These are phyloP conservation scores for Fusarium brachygibbosum DNA, from an alignment of 2,329 filamentous ascomycete species.

Conservation along the genomic window DNA sequence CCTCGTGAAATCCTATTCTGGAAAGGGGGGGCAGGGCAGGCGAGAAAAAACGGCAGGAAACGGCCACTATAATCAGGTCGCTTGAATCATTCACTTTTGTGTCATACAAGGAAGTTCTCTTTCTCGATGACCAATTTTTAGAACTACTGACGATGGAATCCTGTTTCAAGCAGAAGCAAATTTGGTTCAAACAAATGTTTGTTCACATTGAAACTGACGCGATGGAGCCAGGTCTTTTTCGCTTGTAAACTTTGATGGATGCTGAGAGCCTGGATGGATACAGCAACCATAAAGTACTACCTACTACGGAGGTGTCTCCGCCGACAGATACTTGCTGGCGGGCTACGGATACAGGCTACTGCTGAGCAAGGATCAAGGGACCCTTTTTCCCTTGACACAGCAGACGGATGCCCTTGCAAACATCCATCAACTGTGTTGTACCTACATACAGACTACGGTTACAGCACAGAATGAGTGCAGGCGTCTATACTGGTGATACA, in stretches of 20 bases:
- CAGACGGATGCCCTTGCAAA: constrained; percentile 11
- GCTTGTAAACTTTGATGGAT: background rate
- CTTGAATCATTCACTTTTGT: constrained; percentile 39
- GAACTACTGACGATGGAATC: background rate
- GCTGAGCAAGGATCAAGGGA: constrained; percentile 32
- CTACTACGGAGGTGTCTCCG: constrained; percentile 18
- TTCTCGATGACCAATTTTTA: background rate
- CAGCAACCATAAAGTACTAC: background rate
- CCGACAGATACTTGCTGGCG: background rate
- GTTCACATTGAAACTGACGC: constrained; percentile 18
- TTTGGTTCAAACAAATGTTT: constrained; percentile 18
- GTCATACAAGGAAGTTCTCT: no score
- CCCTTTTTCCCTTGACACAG: constrained; percentile 25
- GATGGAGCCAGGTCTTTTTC: background rate
- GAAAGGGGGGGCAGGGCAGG: constrained; percentile 41
- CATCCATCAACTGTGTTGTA: background rate
- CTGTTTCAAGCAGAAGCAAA: constrained; percentile 16
- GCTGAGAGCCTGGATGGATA: background rate
- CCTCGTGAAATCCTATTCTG: constrained; percentile 26
- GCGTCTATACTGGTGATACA: constrained; percentile 14
- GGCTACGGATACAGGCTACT: no score
- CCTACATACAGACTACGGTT: background rate
- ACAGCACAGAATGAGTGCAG: background rate
- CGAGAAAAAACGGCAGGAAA: constrained; percentile 29
- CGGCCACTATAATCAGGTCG: constrained; percentile 24